phyloP scores from a whole-genome alignment of 2,329 filamentous ascomycete genomes.

The Nemania bipapillata region DNA sequence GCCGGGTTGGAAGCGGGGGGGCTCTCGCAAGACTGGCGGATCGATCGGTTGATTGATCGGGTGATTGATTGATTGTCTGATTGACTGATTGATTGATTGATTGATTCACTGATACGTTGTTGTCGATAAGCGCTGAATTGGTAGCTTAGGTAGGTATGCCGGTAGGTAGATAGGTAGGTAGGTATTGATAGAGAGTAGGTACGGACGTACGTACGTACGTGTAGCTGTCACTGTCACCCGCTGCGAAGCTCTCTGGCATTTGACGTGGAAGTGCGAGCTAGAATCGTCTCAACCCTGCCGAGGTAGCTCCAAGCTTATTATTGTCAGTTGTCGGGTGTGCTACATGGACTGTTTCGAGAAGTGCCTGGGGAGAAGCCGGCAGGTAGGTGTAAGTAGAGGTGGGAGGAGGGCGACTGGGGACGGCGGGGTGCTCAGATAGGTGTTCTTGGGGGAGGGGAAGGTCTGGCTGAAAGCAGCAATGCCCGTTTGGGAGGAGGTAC shows the following conservation, averaged over 20 bases:
- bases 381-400: slow-evolving; percentile 25
- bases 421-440: slow-evolving; percentile 29
- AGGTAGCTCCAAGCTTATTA: slow-evolving; percentile 55
- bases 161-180: slow-evolving; percentile 1
- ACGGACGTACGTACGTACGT: slow-evolving; percentile 30
- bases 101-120: slow-evolving; percentile 39
- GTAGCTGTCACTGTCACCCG: slow-evolving; percentile 12
- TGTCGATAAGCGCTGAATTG: slow-evolving; percentile 37
- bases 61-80: slow-evolving; percentile 33
- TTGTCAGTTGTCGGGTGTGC: slow-evolving; percentile 53
- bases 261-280: slow-evolving; percentile 30
- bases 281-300: slow-evolving; percentile 34
- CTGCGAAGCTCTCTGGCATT: slow-evolving; percentile 41
- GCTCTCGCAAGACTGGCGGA: slow-evolving; percentile 43
- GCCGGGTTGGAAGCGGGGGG: slow-evolving; percentile 53
- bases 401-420: slow-evolving; percentile 27
- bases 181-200: slow-evolving; percentile 43
- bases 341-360: slow-evolving; percentile 59
- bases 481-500: slow-evolving; percentile 30
- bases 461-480: slow-evolving; percentile 44
- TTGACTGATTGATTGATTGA: slow-evolving; percentile 39
- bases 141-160: slow-evolving; percentile 16
- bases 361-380: slow-evolving; percentile 20
- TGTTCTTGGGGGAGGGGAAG: slow-evolving; percentile 28
- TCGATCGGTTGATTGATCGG: slow-evolving; percentile 37